Base-by-base conservation (phyloP, 2,329 filamentous ascomycete genomes). In the Aspergillus proliferans region DNA sequence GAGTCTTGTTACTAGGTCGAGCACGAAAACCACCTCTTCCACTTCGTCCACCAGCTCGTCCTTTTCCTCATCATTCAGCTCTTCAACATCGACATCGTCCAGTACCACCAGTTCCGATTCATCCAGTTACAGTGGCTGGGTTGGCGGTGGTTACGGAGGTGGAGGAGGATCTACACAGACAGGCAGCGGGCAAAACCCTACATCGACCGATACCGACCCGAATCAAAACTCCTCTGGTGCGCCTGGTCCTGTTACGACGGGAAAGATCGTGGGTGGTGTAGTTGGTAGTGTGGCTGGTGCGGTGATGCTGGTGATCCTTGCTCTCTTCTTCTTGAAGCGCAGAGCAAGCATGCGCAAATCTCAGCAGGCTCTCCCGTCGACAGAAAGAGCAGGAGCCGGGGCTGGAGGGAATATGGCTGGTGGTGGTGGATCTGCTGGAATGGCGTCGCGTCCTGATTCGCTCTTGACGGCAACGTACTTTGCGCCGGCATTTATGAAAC, bases 231-330 rank as follows among this genome's bases (percentile, higher is more conserved):
- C 5, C n/a, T 54, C 58, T 3, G 53, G 51, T 18, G 50, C 52
- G 7, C 40, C 57, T 18, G 59, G 52, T 26, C 59, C 63, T 40
- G 60, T 61, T 28, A 65, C 71, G 41, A 80, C 77, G 21, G 75
- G 76, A 14, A 74, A 75, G 50, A 76, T 84, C 3, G 79, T 83
- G 18, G 82, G 82, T 6, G 81, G 80, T 43, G 78, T 84, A n/a
- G 73, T 85, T 22, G 82, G 82, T 14, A 81, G 81, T 42, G 72
- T 83, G 45, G 80, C 80, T 30, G 82, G 80, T 30, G 76, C 79
- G 10, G 66, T 78, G 28, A 62, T 81, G 9, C 61, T 84, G 46
- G 63, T 82, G 28, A 39, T 66, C 4, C 48, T 62, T 33, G 48
- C 67, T 3, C 59, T 65, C 19, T 46, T 60, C 21, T 64, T 82